Evolutionary conservation across 257 asterid species (phyloP), one percentile per base, ranked within the genome.

Genomic region (Jaltomata sinuosa): DNA sequence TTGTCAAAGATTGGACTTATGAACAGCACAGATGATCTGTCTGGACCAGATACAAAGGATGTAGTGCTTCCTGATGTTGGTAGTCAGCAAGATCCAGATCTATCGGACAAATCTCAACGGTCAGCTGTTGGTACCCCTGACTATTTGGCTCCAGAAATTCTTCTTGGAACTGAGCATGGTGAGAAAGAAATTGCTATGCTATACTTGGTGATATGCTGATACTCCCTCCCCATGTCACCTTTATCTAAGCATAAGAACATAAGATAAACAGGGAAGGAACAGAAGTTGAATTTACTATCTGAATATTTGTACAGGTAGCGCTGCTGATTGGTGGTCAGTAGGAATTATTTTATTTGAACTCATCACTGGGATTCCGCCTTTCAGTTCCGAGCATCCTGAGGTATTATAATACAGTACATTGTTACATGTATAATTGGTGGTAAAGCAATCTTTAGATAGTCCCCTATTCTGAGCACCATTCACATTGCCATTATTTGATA

Each of bases 111-210:
- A 81, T 25, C 85, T 79, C 92, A 90, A 77, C 89, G 85, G 82
- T 94, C 98, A 84, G 99, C 99, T 84, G 97, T 94, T 88, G 99
- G 99, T 61, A 96, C 99, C 84, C 99, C 99, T 2, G 99, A 96
- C 88, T 96, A 96, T 91, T 92, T 96, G 94, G 98, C 98, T 14
- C 99, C 99, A 50, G 99, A 96, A 89, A 96, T 96, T 89, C 98
- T 96, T 89, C 93, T 96, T 84, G 99, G 99, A 89, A 90, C 94
- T 47, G 95, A 92, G 87, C 99, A 96, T 86, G 98, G 99, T 96
- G 81, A 84, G 96, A 64, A 88, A 49, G 72, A 85, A 76, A 72
- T 65, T 29, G 40, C 54, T 81, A 59, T 85, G 27, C 71, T 88
- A 83, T 53, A 40, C 86, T 79, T 82, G 87, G 71, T 69, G 78